phyloP scores from a whole-genome alignment of 805 yeast species.

The Ogataea naganishii region DNA sequence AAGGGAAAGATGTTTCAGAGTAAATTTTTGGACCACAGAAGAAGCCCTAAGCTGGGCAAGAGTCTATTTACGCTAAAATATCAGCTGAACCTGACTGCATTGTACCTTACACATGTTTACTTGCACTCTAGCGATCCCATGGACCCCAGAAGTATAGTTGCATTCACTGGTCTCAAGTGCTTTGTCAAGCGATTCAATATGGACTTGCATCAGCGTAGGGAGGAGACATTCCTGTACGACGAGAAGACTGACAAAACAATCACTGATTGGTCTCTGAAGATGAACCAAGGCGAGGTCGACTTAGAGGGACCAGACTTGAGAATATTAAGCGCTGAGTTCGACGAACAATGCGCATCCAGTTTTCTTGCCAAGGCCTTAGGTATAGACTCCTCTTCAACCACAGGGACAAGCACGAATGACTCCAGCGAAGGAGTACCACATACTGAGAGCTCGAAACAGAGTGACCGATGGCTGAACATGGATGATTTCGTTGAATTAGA shows the following conservation, averaged over 20 bases:
- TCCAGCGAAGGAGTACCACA: slow-evolving; percentile 8
- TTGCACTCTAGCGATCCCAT: slow-evolving; percentile 32
- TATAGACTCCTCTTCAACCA: slow-evolving; percentile 11
- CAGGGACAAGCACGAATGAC: slow-evolving; percentile 5
- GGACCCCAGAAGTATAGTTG: slow-evolving; percentile 33
- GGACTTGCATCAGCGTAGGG: slow-evolving; percentile 61
- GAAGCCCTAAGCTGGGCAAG: slow-evolving; percentile 22
- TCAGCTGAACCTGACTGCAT: slow-evolving; percentile 60
- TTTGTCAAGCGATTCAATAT: slow-evolving; percentile 44
- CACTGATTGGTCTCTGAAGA: slow-evolving; percentile 43
- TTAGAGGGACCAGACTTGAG: slow-evolving; percentile 62
- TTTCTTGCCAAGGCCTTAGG: slow-evolving; percentile 27
- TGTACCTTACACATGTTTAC: slow-evolving; percentile 68
- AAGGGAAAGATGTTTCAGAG: slow-evolving; percentile 61
- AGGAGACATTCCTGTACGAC: slow-evolving; percentile 22
- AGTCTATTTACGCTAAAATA: slow-evolving; percentile 67
- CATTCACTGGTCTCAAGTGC: slow-evolving; percentile 66
- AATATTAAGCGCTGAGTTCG: slow-evolving; percentile 53
- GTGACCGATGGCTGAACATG: slow-evolving; percentile 54
- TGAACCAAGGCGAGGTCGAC: slow-evolving; percentile 65
- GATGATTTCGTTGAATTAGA: slow-evolving; percentile 74
- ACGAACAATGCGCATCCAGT: slow-evolving; percentile 41
- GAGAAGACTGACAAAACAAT: slow-evolving; percentile 30
- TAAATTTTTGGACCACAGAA: slow-evolving; percentile 22
- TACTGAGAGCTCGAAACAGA: background rate